Base-by-base conservation (phyloP, 352 stramenopile genomes). In the Phytophthora constricta region DNA sequence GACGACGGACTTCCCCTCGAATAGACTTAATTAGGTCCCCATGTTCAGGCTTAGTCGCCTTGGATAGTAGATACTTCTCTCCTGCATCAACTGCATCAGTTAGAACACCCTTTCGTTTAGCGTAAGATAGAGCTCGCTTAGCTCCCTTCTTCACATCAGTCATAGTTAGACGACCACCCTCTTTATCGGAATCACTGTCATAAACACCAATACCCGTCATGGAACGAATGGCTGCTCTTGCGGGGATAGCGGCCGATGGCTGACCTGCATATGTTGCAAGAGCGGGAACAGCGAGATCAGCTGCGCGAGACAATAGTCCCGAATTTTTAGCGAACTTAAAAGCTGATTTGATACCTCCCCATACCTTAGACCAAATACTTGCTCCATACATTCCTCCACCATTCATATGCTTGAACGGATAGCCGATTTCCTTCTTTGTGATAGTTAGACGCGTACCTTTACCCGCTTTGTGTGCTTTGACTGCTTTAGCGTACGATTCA, bases 191-290 rank as follows among this genome's bases (percentile, higher is more conserved):
- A 13, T 23, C 41, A 23, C 45, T 22, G 33, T 33, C 17, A 17
- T 22, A 58, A 67, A 8, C 23, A 9, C 41, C 60, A 74, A 31
- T n/a, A n/a, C n/a, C n/a, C n/a, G n/a, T n/a, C n/a, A n/a, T n/a
- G n/a, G n/a, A n/a, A n/a, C n/a, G n/a, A n/a, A n/a, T n/a, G n/a
- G n/a, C n/a, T n/a, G n/a, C n/a, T n/a, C n/a, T n/a, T n/a, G n/a
- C n/a, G n/a, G n/a, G n/a, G n/a, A 19, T 16, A 13, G 34, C 34
- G 4, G n/a, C 10, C 3, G 34, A 42, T 16, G n/a, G 14, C 4
- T 16, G 34, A 5, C 34, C 34, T 19, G 11, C 34, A 42, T 42
- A n/a, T n/a, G n/a, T n/a, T n/a, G n/a, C n/a, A n/a, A n/a, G n/a
- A n/a, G n/a, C n/a, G n/a, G n/a, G n/a, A n/a, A n/a, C n/a, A n/a